Percentiles rank a stretch among this genome's conserved stretches.
Evolutionary conservation across 805 yeast species (phyloP).

Genomic region (Candida corydali): DNA sequence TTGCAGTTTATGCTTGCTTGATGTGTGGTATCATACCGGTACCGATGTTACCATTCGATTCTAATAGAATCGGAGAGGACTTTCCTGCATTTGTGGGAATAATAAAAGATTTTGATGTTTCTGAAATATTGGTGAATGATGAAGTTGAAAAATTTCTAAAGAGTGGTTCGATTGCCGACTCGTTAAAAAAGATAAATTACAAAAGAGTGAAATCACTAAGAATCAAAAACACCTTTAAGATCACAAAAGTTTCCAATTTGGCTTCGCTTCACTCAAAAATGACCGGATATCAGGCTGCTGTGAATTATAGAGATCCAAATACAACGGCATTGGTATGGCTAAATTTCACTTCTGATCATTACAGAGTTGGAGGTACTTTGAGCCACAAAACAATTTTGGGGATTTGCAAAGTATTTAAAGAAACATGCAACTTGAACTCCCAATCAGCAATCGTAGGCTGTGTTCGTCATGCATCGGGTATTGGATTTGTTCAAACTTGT

Average conservation of each 20-base stretch:
- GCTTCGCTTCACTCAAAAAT: constrained; percentile 43
- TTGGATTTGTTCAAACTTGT: constrained; percentile 86
- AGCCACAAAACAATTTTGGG: constrained; percentile 66
- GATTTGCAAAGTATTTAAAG: constrained; percentile 84
- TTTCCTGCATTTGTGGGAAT: constrained; percentile 60
- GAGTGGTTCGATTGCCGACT: constrained; percentile 59
- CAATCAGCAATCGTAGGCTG: constrained; percentile 76
- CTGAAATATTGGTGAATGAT: constrained; percentile 69
- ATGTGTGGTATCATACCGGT: constrained; percentile 74
- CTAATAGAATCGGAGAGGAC: constrained; percentile 68
- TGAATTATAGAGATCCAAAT: constrained; percentile 34
- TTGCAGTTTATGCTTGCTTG: constrained; percentile 84
- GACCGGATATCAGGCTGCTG: constrained; percentile 38
- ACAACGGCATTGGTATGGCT: constrained; percentile 62
- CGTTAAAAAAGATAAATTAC: constrained; percentile 46
- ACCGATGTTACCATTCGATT: constrained; percentile 69
- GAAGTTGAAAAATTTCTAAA: constrained; percentile 71
- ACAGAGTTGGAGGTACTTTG: constrained; percentile 52
- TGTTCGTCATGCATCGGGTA: constrained; percentile 76
- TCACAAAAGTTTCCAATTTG: constrained; percentile 36
- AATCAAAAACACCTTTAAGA: constrained; percentile 63
- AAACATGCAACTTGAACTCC: constrained; percentile 80
- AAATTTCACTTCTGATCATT: constrained; percentile 68
- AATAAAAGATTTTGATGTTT: constrained; percentile 66
- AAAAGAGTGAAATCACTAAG: constrained; percentile 41